These are phyloP conservation scores for Cladophialophora exuberans DNA, from an alignment of 2,329 filamentous ascomycete species.

Conservation along the genomic window DNA sequence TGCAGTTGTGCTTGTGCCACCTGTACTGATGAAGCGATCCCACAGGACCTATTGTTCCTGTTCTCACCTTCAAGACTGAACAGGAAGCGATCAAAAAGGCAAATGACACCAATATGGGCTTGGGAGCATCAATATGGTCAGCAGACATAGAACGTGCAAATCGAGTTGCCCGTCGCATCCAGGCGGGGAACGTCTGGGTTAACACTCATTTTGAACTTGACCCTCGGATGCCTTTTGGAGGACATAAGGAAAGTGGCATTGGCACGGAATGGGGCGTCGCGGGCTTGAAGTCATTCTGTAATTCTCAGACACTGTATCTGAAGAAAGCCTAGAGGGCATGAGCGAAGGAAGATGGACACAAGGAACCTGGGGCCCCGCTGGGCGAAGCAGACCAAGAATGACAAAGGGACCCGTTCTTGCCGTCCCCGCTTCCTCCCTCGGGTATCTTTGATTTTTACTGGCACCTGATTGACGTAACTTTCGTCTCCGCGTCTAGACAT, in stretches of 20 bases:
- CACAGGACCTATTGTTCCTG: constrained; percentile 60
- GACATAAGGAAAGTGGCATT: constrained; percentile 36
- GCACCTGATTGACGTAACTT: too few species aligned
- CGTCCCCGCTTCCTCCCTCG: too few species aligned
- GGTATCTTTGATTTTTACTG: too few species aligned
- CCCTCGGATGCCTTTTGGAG: constrained; percentile 29
- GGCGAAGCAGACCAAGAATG: too few species aligned
- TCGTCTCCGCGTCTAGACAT: too few species aligned
- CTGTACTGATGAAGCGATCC: constrained; percentile 60
- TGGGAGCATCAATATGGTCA: constrained; percentile 28
- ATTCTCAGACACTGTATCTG: constrained; percentile 27
- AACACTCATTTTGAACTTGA: constrained; percentile 24
- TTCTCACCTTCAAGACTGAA: constrained; percentile 64
- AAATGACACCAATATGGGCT: constrained; percentile 41
- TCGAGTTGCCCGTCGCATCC: constrained; percentile 22
- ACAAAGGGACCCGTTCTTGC: too few species aligned
- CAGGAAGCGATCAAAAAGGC: constrained; percentile 61
- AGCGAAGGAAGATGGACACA: too few species aligned
- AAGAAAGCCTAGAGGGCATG: too few species aligned
- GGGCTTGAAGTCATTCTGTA: constrained; percentile 32
- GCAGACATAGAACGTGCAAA: constrained; percentile 24
- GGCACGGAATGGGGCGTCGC: constrained; percentile 34
- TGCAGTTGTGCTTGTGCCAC: too few species aligned
- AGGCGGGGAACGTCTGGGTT: constrained; percentile 32
- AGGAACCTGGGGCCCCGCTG: too few species aligned